Conservation (phyloP, 441 rosid species). For the Syzygium syzygioides region DNA sequence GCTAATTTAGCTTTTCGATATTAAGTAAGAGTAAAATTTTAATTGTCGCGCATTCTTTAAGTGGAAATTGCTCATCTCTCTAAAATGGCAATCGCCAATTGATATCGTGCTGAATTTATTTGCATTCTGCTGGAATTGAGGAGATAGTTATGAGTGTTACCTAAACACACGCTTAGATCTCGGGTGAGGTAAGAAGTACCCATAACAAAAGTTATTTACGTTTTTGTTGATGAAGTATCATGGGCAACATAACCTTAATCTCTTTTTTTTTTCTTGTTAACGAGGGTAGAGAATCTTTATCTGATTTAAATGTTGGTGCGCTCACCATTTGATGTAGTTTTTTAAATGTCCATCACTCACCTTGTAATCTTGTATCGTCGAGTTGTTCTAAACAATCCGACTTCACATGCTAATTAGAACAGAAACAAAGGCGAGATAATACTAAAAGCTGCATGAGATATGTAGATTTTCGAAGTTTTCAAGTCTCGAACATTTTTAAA, state of each 20-base stretch:
- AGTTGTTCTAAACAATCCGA: neutral
- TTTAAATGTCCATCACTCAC: neutral
- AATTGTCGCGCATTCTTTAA: neutral
- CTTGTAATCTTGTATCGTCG: neutral
- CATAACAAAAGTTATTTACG: neutral
- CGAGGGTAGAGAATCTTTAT: neutral
- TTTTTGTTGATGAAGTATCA: neutral
- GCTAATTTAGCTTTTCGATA: neutral
- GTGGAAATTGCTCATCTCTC: neutral
- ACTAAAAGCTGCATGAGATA: rapidly evolving
- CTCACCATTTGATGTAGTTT: neutral
- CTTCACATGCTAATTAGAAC: neutral
- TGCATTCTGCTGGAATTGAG: neutral
- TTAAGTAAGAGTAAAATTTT: neutral
- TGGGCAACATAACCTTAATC: neutral
- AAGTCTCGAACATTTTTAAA: neutral
- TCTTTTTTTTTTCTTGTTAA: neutral
- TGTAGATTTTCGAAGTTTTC: neutral
- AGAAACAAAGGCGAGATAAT: neutral
- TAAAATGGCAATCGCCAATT: neutral
- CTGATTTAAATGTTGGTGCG: neutral
- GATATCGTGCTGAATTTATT: neutral
- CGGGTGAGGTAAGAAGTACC: neutral
- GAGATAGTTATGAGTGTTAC: neutral
- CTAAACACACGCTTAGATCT: neutral